phyloP scores from a whole-genome alignment of 768 basidiomycete species.

The Gymnopilus dilepis region DNA sequence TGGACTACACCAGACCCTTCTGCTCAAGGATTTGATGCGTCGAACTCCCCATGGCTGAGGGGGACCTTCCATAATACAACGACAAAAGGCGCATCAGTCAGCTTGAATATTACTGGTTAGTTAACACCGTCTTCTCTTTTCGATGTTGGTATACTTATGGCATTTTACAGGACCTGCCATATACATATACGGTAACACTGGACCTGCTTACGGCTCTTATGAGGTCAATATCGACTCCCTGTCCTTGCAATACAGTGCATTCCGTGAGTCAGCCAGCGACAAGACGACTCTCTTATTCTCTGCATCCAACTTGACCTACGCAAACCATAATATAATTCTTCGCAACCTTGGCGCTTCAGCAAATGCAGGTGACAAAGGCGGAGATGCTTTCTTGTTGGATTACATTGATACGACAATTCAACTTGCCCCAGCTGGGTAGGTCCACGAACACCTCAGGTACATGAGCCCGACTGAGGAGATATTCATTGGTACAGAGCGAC shows the following conservation, averaged over 20 bases:
- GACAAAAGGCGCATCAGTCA: conserved; percentile 39
- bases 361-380: conserved; percentile 39
- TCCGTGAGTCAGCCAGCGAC: conserved; percentile 32
- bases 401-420: conserved; percentile 47
- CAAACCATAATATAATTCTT: conserved; percentile 41
- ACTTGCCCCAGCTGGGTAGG: conserved; percentile 49
- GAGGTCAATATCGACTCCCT: conserved; percentile 44
- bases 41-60: conserved; percentile 42
- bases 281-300: conserved; percentile 41
- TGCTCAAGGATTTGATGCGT: conserved; percentile 38
- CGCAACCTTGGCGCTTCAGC: conserved; percentile 44
- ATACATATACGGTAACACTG: conserved; percentile 47
- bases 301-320: conserved; percentile 41
- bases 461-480: neutral
- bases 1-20: conserved; percentile 57
- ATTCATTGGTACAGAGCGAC: conserved; percentile 35
- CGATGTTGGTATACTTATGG: neutral
- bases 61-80: conserved; percentile 51
- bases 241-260: conserved; percentile 36
- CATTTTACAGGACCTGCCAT: conserved; percentile 42
- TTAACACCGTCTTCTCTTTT: neutral
- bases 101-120: conserved; percentile 50
- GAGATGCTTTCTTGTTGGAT: conserved; percentile 46
- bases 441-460: neutral
- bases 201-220: conserved; percentile 48